Conservation (phyloP, 805 yeast genomes). For the Wickerhamiella alocasiicola region DNA sequence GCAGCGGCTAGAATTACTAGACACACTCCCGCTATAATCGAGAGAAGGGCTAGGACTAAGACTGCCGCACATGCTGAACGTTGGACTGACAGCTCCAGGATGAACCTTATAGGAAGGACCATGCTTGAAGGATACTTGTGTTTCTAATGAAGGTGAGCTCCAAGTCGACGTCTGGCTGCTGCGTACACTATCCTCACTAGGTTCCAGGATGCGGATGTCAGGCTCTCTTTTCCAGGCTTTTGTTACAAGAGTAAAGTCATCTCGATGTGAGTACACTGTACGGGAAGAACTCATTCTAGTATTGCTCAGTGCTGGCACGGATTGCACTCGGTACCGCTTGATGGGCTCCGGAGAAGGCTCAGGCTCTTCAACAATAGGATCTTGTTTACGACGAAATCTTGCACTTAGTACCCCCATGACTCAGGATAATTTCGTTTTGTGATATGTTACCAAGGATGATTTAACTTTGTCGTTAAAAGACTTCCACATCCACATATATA, state of each 20-base stretch:
- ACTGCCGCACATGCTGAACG: constrained; percentile 7
- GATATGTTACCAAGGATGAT: too few relatives aligned
- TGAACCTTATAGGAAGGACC: not conserved
- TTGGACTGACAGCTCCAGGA: not conserved
- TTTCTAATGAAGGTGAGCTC: constrained; percentile 6
- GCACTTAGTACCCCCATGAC: constrained; percentile 7
- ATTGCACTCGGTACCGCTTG: constrained; percentile 9
- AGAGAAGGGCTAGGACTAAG: constrained; percentile 6
- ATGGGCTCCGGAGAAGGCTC: not conserved
- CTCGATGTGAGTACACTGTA: not conserved
- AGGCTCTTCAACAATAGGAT: not conserved
- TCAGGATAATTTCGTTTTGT: not conserved
- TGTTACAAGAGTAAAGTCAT: constrained; percentile 2
- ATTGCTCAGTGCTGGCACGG: not conserved
- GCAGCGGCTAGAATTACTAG: constrained; percentile 8
- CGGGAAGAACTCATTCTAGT: not conserved
- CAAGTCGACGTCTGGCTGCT: not conserved
- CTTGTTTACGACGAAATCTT: constrained; percentile 5
- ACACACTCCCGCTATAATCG: constrained; percentile 7
- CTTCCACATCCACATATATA: too few relatives aligned
- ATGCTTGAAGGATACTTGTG: constrained; percentile 2
- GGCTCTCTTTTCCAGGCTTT: constrained; percentile 6
- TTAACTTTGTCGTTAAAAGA: too few relatives aligned
- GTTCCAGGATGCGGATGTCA: not conserved
- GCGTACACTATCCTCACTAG: constrained; percentile 5